Evolutionary conservation across 225 moss, liverwort and hornwort genomes (phyloP).

Genomic region (Pseudisothecium myosuroides): DNA sequence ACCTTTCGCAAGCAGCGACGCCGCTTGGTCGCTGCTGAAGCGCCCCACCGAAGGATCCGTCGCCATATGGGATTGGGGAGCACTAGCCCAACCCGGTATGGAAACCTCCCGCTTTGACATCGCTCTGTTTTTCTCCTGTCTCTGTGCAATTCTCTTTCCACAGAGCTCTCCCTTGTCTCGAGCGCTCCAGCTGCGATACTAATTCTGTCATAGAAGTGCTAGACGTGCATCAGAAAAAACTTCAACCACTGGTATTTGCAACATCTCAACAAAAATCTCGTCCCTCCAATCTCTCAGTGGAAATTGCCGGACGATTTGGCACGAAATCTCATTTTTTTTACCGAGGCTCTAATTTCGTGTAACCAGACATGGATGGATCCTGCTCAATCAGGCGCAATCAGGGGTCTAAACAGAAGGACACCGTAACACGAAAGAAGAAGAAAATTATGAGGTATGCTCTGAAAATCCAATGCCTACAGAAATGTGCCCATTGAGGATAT

Average conservation of each 20-base stretch:
- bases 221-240: not conserved
- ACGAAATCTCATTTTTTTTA: not conserved
- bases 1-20: not conserved
- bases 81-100: not conserved
- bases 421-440: no score
- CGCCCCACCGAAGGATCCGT: constrained; percentile 20
- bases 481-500: not conserved
- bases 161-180: not conserved
- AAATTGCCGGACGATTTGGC: not conserved
- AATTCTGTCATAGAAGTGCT: not conserved
- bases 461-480: not conserved
- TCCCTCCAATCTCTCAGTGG: not conserved
- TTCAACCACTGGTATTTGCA: not conserved
- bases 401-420: not conserved
- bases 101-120: not conserved
- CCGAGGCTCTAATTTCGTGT: not conserved
- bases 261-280: not conserved
- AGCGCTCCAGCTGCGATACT: not conserved
- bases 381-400: not conserved
- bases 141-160: not conserved
- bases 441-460: not conserved
- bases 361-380: not conserved
- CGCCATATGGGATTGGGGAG: not conserved
- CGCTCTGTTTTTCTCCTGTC: not conserved
- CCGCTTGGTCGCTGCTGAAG: not conserved